These are phyloP conservation scores for Scalesia atractyloides DNA, from an alignment of 129 eudicot genomes.

Conservation along the genomic window DNA sequence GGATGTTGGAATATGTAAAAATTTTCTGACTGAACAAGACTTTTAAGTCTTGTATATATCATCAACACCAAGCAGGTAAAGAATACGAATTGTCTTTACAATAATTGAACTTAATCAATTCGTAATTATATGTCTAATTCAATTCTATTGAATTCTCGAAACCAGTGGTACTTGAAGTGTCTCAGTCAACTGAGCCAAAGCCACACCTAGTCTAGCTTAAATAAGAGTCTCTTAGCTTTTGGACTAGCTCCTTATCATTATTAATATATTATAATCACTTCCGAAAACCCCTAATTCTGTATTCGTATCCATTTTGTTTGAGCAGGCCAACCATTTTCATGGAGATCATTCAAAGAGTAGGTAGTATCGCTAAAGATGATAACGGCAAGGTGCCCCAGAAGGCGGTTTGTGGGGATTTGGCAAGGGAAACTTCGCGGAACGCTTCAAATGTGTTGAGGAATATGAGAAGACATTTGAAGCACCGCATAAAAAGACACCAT, in stretches of 20 bases:
- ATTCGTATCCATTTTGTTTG: conserved; percentile 17
- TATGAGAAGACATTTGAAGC: conserved; percentile 93
- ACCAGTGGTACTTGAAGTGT: too few relatives aligned
- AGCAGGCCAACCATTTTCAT: conserved; percentile 87
- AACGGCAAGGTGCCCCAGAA: conserved; percentile 75
- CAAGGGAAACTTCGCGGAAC: conserved; percentile 94
- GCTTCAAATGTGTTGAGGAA: conserved; percentile 90
- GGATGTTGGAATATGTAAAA: too few relatives aligned
- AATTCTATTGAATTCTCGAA: too few relatives aligned
- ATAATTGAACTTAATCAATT: too few relatives aligned
- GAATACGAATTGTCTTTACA: too few relatives aligned
- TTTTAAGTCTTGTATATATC: too few relatives aligned
- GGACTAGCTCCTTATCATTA: neutral
- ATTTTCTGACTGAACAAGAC: too few relatives aligned
- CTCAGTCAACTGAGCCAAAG: too few relatives aligned
- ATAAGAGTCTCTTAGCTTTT: neutral
- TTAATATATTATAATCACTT: too few relatives aligned
- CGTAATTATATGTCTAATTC: too few relatives aligned
- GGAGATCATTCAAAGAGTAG: conserved; percentile 93
- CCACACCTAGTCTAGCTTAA: too few relatives aligned
- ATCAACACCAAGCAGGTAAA: too few relatives aligned
- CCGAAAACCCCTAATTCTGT: neutral
- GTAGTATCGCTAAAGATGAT: conserved; percentile 85
- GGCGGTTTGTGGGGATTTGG: conserved; percentile 99
- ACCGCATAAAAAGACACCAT: conserved; percentile 1